Evolutionary conservation across 2,329 filamentous ascomycete genomes (phyloP).

Genomic region (Blastomyces emzantsi): DNA sequence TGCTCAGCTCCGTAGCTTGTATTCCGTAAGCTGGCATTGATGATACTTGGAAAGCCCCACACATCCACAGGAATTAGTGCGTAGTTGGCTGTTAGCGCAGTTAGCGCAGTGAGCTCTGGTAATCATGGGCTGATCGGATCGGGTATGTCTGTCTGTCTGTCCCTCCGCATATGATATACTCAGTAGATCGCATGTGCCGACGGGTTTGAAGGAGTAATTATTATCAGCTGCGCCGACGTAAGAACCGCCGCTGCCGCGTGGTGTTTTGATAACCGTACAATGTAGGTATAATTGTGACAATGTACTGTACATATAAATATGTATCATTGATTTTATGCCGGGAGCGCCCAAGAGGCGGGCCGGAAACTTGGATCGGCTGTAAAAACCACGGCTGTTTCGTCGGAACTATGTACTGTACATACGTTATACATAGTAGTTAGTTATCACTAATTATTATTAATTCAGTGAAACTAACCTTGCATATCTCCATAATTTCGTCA

Average conservation of each 20-base stretch:
- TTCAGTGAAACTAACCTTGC: neutral
- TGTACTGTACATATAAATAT: no score
- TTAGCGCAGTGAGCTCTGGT: neutral
- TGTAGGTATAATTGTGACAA: no score
- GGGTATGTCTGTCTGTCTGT: neutral
- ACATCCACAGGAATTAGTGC: neutral
- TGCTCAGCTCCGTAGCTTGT: no score
- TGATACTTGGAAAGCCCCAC: neutral
- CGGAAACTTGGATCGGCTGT: neutral
- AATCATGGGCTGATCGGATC: slow-evolving; percentile 4
- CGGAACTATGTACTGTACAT: no score
- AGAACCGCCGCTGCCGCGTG: no score
- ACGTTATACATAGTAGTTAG: no score
- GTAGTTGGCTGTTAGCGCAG: no score
- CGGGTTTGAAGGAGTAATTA: neutral
- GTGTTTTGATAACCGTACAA: no score
- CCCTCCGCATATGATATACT: neutral
- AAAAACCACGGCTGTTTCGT: neutral
- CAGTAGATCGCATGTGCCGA: no score
- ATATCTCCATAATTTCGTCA: neutral
- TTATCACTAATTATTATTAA: no score
- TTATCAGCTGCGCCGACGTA: neutral
- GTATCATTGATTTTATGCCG: neutral
- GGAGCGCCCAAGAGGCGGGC: neutral
- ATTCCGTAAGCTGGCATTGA: neutral